Percentiles rank a stretch among this genome's conserved stretches.
Evolutionary conservation across 2,329 filamentous ascomycete genomes (phyloP).

Genomic region (Massarina eburnea): DNA sequence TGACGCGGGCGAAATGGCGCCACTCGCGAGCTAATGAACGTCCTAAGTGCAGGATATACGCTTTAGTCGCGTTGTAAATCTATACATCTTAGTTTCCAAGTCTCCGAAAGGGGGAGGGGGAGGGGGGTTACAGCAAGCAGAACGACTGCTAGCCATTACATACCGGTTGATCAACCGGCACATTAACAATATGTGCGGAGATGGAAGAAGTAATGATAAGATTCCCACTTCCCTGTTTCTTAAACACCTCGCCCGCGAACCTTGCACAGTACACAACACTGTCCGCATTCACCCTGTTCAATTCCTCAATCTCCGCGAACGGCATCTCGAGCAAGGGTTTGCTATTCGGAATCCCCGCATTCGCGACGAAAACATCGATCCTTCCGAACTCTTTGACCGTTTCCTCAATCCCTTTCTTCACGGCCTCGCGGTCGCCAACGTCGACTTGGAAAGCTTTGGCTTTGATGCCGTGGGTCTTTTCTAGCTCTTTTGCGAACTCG

Average conservation of each 20-base stretch:
- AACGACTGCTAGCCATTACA: neutral
- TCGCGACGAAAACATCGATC: conserved; percentile 66
- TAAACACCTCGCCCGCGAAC: conserved; percentile 46
- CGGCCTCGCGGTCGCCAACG: conserved; percentile 54
- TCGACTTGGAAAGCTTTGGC: conserved; percentile 66
- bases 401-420: conserved; percentile 59
- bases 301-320: conserved; percentile 66
- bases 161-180: conserved; percentile 63
- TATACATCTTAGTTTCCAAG: conserved; percentile 5
- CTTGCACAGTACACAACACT: conserved; percentile 49
- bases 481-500: conserved; percentile 59
- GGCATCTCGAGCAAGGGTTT: conserved; percentile 59
- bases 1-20: conserved; percentile 67
- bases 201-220: conserved; percentile 68
- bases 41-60: conserved; percentile 64
- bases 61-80: conserved; percentile 54
- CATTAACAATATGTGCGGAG: conserved; percentile 80
- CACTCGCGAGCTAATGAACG: conserved; percentile 66
- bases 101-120: neutral
- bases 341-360: conserved; percentile 63
- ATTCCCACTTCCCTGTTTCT: conserved; percentile 52
- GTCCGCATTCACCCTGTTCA: conserved; percentile 71
- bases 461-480: conserved; percentile 59
- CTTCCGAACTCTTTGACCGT: conserved; percentile 70
- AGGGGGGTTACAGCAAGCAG: neutral